Percentiles rank a stretch among this genome's conserved stretches.
Evolutionary conservation across 1,139 yeast species (phyloP).

Genomic region (Geotrichum fermentans): DNA sequence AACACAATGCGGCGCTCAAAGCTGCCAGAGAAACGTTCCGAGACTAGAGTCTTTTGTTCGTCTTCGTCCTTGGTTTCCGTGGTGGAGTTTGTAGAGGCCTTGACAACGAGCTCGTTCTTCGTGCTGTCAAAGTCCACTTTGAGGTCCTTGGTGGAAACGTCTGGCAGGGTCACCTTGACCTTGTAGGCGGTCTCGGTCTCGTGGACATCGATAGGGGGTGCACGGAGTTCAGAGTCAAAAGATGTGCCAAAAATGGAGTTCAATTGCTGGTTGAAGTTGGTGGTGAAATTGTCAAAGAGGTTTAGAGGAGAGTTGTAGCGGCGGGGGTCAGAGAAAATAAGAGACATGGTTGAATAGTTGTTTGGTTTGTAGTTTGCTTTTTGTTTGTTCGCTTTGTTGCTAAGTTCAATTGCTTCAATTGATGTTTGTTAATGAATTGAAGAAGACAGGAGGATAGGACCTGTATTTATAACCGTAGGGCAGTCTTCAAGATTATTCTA

Average conservation of each 20-base stretch:
- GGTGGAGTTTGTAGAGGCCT: no score
- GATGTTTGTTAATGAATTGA: no score
- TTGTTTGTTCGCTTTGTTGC: no score
- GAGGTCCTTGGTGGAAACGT: constrained; percentile 48
- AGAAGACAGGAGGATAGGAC: no score
- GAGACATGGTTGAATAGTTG: neutral
- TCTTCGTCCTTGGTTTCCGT: constrained; percentile 13
- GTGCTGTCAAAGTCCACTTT: constrained; percentile 51
- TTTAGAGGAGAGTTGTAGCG: neutral
- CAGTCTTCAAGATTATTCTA: no score
- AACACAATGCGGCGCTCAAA: constrained; percentile 52
- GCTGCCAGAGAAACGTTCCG: constrained; percentile 23
- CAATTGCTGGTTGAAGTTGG: constrained; percentile 5
- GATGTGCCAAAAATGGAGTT: neutral
- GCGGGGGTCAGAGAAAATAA: neutral
- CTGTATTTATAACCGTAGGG: no score
- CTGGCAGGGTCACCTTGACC: constrained; percentile 44
- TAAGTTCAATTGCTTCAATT: no score
- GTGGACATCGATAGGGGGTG: constrained; percentile 8
- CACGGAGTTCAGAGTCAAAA: neutral
- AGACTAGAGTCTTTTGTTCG: constrained; percentile 20
- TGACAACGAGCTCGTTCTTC: constrained; percentile 24
- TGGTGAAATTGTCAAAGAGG: neutral
- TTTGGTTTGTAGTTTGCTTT: no score
- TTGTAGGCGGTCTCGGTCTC: constrained; percentile 5